Percentiles rank a stretch among this genome's conserved stretches.
Evolutionary conservation across 306 rosid genomes (phyloP).

Genomic region (Quercus berberidifolia): DNA sequence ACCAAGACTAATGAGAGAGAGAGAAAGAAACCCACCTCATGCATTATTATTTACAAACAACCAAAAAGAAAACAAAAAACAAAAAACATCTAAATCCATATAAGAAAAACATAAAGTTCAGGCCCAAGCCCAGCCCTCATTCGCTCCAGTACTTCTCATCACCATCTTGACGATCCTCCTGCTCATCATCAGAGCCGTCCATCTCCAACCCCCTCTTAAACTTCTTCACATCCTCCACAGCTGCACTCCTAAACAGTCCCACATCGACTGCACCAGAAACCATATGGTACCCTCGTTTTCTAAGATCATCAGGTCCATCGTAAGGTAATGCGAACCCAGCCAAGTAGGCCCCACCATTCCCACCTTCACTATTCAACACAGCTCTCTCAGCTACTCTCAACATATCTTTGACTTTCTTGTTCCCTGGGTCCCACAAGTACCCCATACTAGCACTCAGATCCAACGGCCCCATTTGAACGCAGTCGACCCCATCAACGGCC

Average conservation of each 20-base stretch:
- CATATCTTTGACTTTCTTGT: constrained; percentile 55
- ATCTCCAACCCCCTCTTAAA: constrained; percentile 41
- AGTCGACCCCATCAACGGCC: constrained; percentile 74
- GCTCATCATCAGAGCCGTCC: constrained; percentile 37
- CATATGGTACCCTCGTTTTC: constrained; percentile 68
- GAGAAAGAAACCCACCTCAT: too few species aligned
- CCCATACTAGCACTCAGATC: constrained; percentile 86
- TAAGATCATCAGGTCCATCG: constrained; percentile 47
- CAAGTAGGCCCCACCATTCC: constrained; percentile 42
- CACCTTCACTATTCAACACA: constrained; percentile 34
- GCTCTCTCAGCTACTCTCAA: constrained; percentile 59
- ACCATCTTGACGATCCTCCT: constrained; percentile 33
- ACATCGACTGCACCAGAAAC: constrained; percentile 62
- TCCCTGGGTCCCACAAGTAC: constrained; percentile 70
- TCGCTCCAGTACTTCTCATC: constrained; percentile 85
- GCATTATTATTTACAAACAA: too few species aligned
- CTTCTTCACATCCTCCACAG: constrained; percentile 57
- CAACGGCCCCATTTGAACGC: constrained; percentile 82
- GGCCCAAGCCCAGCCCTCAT: constrained; percentile 16
- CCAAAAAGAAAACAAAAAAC: too few species aligned
- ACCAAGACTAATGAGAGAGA: too few species aligned
- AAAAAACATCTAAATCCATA: too few species aligned
- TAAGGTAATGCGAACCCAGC: constrained; percentile 54
- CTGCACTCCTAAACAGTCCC: constrained; percentile 55
- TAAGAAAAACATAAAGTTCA: too few species aligned